Conservation (phyloP, 495 filamentous ascomycete genomes). For the Penicillium roqueforti region DNA sequence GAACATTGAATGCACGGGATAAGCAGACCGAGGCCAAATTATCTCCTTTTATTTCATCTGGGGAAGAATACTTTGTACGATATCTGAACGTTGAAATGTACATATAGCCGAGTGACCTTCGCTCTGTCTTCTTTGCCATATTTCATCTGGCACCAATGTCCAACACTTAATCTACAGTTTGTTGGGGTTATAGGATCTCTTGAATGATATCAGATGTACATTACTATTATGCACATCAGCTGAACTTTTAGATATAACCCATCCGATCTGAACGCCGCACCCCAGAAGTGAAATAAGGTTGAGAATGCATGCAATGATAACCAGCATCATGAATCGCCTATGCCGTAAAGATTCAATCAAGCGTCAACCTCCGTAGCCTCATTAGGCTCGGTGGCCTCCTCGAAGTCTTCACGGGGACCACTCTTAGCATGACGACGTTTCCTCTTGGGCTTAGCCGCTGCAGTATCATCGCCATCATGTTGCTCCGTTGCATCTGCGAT, state of each 20-base stretch:
- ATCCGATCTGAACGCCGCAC: slow-evolving; percentile 37
- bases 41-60: slow-evolving; percentile 20
- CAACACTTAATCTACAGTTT: background rate
- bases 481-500: slow-evolving; percentile 16
- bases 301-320: slow-evolving; percentile 17
- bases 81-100: slow-evolving; percentile 8
- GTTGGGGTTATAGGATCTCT: background rate
- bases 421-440: slow-evolving; percentile 45
- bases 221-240: slow-evolving; percentile 13
- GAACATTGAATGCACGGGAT: background rate
- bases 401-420: slow-evolving; percentile 20
- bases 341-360: slow-evolving; percentile 12
- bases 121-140: background rate
- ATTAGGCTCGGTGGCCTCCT: slow-evolving; percentile 16
- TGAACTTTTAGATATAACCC: slow-evolving; percentile 25
- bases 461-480: slow-evolving; percentile 20
- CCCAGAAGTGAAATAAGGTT: slow-evolving; percentile 18
- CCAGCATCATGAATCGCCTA: slow-evolving; percentile 13
- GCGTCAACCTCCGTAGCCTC: slow-evolving; percentile 27
- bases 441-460: slow-evolving; percentile 35
- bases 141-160: background rate
- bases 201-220: slow-evolving; percentile 20
- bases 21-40: background rate
- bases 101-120: background rate
- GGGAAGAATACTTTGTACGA: slow-evolving; percentile 13